Base-by-base conservation (phyloP, 495 filamentous ascomycete genomes). In the Letharia columbiana region DNA sequence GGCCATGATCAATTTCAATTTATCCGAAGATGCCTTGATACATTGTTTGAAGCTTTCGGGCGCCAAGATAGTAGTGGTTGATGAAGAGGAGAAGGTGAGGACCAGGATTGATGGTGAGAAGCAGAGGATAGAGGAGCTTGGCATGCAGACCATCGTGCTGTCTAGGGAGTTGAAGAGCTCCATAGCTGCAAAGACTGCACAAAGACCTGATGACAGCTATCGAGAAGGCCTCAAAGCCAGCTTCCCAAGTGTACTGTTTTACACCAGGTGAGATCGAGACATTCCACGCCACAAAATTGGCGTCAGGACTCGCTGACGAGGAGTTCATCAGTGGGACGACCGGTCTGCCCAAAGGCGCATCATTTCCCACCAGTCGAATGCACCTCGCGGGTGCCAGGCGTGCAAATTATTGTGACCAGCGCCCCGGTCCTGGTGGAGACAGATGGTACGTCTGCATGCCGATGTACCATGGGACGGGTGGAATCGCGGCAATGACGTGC, bases 401-500 rank as follows among this genome's bases (percentile, higher is more conserved):
- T 5, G 63, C 71, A 4, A 63, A 61, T 2, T 10, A 54, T 8
- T 66, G 78, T 65, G 69, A 61, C 35, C 74, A 63, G 28, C 49
- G 54, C 62, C 45, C 28, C 1, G 79, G 80, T 4, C 79, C 78
- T 13, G 75, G 75, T 31, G 80, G 77, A 13, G 86, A 89, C 70
- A 77, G 87, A 31, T 89, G 85, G 84, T 90, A 91, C 75, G 79
- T 83, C 69, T 89, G 88, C 72, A 92, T 93, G 89, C 89, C 90
- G 4, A 74, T 91, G 20, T 93, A 91, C 73, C 90, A 93, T 72
- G 89, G 89, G 13, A 93, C 90, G 0, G 88, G 87, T 0, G 80
- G 78, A 10, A 83, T 89, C 47, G 75, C 74, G 17, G 73, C 82
- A 35, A 82, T 88, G 59, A 73, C 71, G 7, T 79, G 81, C 66